Evolutionary conservation across 495 filamentous ascomycete species (phyloP), one percentile per base, ranked within the genome.

Genomic region (Neurospora sp.): DNA sequence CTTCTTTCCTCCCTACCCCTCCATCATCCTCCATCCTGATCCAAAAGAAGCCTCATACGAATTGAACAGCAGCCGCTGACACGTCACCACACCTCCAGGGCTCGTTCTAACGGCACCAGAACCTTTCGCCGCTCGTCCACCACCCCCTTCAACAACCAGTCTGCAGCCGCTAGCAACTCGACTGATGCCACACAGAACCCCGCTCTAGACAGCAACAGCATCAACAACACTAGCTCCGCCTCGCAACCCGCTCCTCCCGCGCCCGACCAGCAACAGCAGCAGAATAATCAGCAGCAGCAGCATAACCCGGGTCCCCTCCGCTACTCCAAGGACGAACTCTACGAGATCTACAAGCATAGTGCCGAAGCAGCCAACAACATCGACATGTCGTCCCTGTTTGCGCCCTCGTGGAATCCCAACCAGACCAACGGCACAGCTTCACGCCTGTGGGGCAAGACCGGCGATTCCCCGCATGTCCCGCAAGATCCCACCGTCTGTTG

Each of bases 51-150:
- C 40, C 40, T 41, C 42, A 53, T 22, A 3, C 0, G 2, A 31
- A 59, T 10, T 65, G 6, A 65, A 27, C 40, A 53, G 20, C 71
- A 42, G 37, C 8, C 22, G 35, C 47, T 40, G 31, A 69, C 39
- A 68, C 53, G 37, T 38, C 59, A 47, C 45, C 41, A 35, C 69
- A 9, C 18, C 10, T 39, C 27, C 89, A 80, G 86, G 79, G 77
- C 79, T 40, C 79, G 79, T 39, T 72, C 90, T 70, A 96, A 96
- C 79, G 93, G 93, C 72, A 94, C 93, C 53, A 88, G 94, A 72
- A 96, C 94, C 73, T 94, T 97, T 81, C 93, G 94, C 72, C 91
- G 94, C 73, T 85, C 92, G 35, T 96, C 94, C 3, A 86, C 85
- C 61, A 86, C 84, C 8, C 85, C 85, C 68, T 83, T 83, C 53